Conservation (phyloP, 2,329 filamentous ascomycete species). For the Claviceps monticola region DNA sequence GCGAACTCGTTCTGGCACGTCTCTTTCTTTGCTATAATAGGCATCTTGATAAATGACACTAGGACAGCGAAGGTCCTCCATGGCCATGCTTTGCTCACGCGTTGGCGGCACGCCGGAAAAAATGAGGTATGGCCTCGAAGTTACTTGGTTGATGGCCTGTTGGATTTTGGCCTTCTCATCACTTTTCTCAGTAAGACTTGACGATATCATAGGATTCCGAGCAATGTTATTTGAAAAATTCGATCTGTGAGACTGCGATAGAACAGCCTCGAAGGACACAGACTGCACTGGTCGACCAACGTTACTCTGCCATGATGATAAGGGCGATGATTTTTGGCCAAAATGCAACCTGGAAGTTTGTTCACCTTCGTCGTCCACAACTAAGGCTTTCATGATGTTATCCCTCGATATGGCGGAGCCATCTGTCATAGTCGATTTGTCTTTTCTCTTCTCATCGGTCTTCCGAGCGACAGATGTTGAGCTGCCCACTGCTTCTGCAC, state of each 20-base stretch:
- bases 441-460: not conserved
- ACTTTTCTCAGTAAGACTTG: slow-evolving; percentile 1
- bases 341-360: not conserved
- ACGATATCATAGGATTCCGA: not conserved
- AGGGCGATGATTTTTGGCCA: not conserved
- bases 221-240: not conserved
- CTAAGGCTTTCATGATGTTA: not conserved
- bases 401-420: not conserved
- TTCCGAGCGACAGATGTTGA: not conserved
- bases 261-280: not conserved
- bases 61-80: slow-evolving; percentile 29
- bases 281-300: slow-evolving; percentile 10
- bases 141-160: slow-evolving; percentile 1
- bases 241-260: not conserved
- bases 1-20: slow-evolving; percentile 61
- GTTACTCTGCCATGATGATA: slow-evolving; percentile 30
- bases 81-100: slow-evolving; percentile 8
- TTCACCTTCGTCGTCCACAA: not conserved
- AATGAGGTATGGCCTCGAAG: slow-evolving; percentile 8
- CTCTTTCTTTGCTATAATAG: slow-evolving; percentile 70
- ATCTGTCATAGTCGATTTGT: not conserved
- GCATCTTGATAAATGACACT: slow-evolving; percentile 71
- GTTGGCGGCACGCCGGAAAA: slow-evolving; percentile 17
- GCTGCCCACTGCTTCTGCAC: not conserved
- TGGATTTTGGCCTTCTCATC: slow-evolving; percentile 3